Evolutionary conservation across 306 rosid genomes (phyloP).

Genomic region (Acacia acuminata): DNA sequence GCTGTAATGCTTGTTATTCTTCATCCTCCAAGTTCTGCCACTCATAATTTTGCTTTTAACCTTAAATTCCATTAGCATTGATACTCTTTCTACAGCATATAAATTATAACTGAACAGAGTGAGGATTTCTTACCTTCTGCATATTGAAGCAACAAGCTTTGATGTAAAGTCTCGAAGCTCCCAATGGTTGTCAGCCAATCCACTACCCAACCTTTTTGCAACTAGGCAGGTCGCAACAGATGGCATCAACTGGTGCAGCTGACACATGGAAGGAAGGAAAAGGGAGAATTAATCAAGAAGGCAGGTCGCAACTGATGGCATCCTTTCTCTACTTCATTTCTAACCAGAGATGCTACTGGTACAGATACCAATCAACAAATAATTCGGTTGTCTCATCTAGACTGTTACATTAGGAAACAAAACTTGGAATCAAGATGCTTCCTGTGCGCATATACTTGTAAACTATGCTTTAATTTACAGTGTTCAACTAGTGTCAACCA

Average conservation of each 20-base stretch:
- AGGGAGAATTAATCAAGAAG: background rate
- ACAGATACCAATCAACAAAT: background rate
- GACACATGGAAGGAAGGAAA: constrained; percentile 29
- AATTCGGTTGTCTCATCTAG: background rate
- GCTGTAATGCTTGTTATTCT: background rate
- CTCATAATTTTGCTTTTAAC: background rate
- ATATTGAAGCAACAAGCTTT: constrained; percentile 78
- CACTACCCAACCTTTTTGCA: constrained; percentile 76
- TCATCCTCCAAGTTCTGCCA: background rate
- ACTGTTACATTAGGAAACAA: background rate
- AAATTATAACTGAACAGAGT: constrained; percentile 23
- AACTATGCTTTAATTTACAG: background rate
- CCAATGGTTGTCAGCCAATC: constrained; percentile 83
- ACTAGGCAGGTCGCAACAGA: constrained; percentile 92
- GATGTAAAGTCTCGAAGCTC: constrained; percentile 88
- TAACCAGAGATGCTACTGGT: background rate
- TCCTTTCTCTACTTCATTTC: background rate
- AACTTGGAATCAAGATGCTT: background rate
- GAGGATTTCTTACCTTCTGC: constrained; percentile 65
- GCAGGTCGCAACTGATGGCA: background rate
- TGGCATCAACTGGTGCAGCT: constrained; percentile 96
- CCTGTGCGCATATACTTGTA: background rate
- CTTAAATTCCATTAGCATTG: background rate
- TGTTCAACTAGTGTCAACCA: background rate
- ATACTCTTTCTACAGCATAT: constrained; percentile 5